phyloP scores from a whole-genome alignment of 306 rosid genomes.

The Quercus aquifolioides region DNA sequence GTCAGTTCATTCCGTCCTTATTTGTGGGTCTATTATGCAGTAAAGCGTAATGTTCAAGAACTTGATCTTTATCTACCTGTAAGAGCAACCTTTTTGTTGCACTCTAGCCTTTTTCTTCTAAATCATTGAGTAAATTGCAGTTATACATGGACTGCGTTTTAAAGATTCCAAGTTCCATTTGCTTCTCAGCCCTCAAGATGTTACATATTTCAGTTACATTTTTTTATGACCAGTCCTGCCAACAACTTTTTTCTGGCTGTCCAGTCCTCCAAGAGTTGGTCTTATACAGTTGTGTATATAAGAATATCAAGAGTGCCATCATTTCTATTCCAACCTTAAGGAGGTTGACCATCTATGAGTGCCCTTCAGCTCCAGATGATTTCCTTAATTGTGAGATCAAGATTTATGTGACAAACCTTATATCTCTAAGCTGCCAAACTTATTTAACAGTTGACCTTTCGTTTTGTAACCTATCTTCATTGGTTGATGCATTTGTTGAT shows the following conservation, averaged over 20 bases:
- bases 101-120: not conserved
- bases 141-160: not conserved
- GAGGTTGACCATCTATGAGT: too few species aligned
- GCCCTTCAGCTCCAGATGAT: too few species aligned
- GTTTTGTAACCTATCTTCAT: too few species aligned
- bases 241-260: not conserved
- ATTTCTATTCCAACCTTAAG: too few species aligned
- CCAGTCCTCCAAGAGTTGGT: too few species aligned
- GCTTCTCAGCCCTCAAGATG: conserved; percentile 11
- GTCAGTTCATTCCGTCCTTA: not conserved
- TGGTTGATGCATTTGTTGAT: too few species aligned
- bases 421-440: too few species aligned
- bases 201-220: not conserved
- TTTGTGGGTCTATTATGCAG: not conserved
- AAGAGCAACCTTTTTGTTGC: not conserved
- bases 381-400: too few species aligned
- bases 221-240: conserved; percentile 5
- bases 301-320: too few species aligned
- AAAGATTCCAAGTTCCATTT: not conserved
- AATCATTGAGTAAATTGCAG: not conserved
- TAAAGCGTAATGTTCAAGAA: conserved; percentile 4
- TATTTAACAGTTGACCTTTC: too few species aligned
- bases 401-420: too few species aligned
- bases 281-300: too few species aligned
- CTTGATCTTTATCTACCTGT: conserved; percentile 2